phyloP scores from a whole-genome alignment of 805 yeast species.

The Brettanomyces naardenensis region DNA sequence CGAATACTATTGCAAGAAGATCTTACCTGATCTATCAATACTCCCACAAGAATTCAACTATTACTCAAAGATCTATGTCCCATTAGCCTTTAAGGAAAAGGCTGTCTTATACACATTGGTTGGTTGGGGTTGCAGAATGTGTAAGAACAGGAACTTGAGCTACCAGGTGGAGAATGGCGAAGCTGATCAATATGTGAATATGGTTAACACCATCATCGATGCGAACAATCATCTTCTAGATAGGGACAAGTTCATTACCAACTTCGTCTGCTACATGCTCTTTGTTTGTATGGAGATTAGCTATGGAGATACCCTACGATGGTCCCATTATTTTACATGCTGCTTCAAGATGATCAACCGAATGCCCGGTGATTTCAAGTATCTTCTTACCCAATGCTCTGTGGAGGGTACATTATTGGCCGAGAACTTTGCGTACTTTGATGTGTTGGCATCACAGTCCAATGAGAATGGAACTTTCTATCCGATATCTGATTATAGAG shows the following conservation, averaged over 20 bases:
- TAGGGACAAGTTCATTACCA: conserved; percentile 17
- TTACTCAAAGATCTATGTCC: conserved; percentile 44
- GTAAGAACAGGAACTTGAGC: conserved; percentile 14
- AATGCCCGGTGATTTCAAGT: conserved; percentile 22
- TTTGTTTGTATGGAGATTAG: conserved; percentile 26
- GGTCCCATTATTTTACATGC: conserved; percentile 27
- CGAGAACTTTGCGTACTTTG: conserved; percentile 32
- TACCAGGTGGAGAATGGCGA: conserved; percentile 16
- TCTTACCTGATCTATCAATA: conserved; percentile 41
- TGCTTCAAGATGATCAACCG: conserved; percentile 19
- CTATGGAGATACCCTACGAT: conserved; percentile 24
- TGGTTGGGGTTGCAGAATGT: conserved; percentile 43
- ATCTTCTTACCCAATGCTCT: conserved; percentile 22
- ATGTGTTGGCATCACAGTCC: conserved; percentile 31
- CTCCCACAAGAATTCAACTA: conserved; percentile 40
- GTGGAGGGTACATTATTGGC: conserved; percentile 28
- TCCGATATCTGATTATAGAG: conserved; percentile 26
- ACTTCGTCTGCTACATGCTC: conserved; percentile 23
- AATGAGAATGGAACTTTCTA: conserved; percentile 30
- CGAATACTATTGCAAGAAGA: conserved; percentile 37
- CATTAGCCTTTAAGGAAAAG: conserved; percentile 41
- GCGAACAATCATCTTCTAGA: conserved; percentile 8
- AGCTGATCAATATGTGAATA: conserved; percentile 11
- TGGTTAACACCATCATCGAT: conserved; percentile 8
- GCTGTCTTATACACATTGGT: conserved; percentile 41